Evolutionary conservation across 2,329 filamentous ascomycete genomes (phyloP).

Genomic region (Alternaria atra): DNA sequence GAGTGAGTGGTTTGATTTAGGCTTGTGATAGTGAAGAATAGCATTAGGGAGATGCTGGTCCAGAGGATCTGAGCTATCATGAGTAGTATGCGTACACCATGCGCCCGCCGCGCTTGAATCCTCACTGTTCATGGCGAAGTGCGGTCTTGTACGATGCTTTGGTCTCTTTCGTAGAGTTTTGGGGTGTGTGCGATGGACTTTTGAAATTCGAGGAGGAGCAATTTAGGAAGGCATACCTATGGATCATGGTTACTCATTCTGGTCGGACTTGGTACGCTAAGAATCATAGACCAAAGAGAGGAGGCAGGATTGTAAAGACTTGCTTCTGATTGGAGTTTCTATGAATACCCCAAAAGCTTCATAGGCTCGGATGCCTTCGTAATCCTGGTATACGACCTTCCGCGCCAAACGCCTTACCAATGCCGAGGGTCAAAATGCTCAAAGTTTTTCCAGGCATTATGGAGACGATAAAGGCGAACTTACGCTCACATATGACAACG

Average conservation of each 20-base stretch:
- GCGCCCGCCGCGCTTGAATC: neutral
- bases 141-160: neutral
- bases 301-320: neutral
- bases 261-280: neutral
- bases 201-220: neutral
- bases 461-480: neutral
- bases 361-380: neutral
- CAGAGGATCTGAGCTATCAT: neutral
- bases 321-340: neutral
- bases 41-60: neutral
- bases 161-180: neutral
- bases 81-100: neutral
- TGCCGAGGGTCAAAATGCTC: neutral
- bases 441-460: neutral
- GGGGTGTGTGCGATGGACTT: neutral
- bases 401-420: slow-evolving; percentile 6
- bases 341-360: neutral
- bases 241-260: neutral
- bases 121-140: neutral
- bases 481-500: no score
- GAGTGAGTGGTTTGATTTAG: neutral
- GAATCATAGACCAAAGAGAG: neutral
- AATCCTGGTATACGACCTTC: neutral
- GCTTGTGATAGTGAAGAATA: neutral
- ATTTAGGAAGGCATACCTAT: neutral